These are phyloP conservation scores for Przewalskia tangutica DNA, from an alignment of 257 asterid genomes.

Conservation along the genomic window DNA sequence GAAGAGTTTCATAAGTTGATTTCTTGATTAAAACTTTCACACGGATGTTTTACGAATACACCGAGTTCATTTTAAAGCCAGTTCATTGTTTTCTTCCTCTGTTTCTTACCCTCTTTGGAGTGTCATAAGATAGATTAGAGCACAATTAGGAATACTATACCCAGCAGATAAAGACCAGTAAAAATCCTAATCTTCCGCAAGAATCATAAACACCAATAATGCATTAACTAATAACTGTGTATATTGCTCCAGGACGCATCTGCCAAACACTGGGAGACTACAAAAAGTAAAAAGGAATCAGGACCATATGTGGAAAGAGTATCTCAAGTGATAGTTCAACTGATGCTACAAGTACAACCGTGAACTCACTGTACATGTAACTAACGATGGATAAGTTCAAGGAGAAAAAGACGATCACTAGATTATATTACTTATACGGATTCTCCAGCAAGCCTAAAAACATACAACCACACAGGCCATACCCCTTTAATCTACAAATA, in stretches of 20 bases:
- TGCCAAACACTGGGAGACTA: neutral
- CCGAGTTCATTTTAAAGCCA: neutral
- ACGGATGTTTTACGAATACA: neutral
- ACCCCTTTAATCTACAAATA: neutral
- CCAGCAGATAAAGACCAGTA: neutral
- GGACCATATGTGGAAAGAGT: neutral
- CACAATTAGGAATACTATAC: neutral
- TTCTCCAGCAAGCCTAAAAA: neutral
- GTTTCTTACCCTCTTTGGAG: neutral
- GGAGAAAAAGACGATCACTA: neutral
- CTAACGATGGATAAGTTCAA: neutral
- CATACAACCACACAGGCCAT: neutral
- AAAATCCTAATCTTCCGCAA: neutral
- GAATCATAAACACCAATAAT: neutral
- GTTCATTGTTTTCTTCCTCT: neutral
- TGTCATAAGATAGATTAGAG: neutral
- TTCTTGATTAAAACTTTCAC: neutral
- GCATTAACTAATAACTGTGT: neutral
- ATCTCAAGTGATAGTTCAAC: neutral
- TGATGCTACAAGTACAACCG: neutral
- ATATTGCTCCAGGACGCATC: neutral
- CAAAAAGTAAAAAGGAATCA: neutral
- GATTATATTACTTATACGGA: neutral
- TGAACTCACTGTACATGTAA: neutral
- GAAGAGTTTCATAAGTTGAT: neutral